Base-by-base conservation (phyloP, 1,139 yeast species). In the Blastobotrys buckinghamii region DNA sequence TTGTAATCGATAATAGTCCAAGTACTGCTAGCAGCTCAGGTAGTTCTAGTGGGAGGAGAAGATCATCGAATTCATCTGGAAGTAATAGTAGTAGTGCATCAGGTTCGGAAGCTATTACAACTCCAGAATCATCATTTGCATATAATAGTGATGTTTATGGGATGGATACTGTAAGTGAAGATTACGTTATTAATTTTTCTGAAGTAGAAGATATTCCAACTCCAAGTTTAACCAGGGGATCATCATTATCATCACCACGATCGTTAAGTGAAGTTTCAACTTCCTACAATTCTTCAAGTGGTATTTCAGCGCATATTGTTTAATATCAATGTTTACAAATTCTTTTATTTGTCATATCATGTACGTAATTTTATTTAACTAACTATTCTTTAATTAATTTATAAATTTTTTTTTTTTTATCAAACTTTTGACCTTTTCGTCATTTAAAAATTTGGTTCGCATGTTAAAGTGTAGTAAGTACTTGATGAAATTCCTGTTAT, bases 1-100 rank as follows among this genome's bases (percentile, higher is more conserved):
- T 57, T 10, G 58, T 67, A 9, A 50, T 55, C 38, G 59, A 39
- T 41, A 12, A n/a, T 19, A 17, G 40, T 20, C 16, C 39, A 2
- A 16, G 22, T 10, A 34, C 19, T 17, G 15, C 6, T 22, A 22
- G 24, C 7, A 17, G 40, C 9, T 20, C 39, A 6, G 24, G 22
- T 10, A 34, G 19, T 17, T 9, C 12, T 17, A 16, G 16, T 13
- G 32, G 19, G 7, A n/a, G n/a, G n/a, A n/a, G n/a, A n/a, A 33
- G 35, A 6, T 24, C 30, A 7, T 6, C 44, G 2, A 22, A 24
- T 13, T 24, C 49, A 9, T 27, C 45, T n/a, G n/a, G n/a, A 29
- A 29, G 12, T 29, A 3, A 29, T 6, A 29, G 32, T 29, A 13
- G 5, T 6, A 29, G 32, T 29, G 5, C n/a, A 10, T 12, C 38